These are phyloP conservation scores for Collariella sp. DNA, from an alignment of 495 filamentous ascomycete genomes.

Conservation along the genomic window DNA sequence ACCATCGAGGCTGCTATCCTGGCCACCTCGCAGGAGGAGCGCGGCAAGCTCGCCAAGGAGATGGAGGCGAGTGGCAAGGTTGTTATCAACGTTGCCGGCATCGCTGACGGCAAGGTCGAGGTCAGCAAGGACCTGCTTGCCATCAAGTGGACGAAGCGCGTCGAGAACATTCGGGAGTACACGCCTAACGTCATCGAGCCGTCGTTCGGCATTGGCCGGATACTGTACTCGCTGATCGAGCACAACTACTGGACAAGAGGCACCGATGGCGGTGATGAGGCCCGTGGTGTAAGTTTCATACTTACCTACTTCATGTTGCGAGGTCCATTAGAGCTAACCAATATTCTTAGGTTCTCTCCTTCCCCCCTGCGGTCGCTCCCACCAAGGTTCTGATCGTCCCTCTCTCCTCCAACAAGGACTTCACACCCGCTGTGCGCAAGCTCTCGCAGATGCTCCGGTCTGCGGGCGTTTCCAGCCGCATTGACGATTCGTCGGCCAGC, in stretches of 20 bases:
- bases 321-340: constrained; percentile 13
- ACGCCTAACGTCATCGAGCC: constrained; percentile 81
- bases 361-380: constrained; percentile 63
- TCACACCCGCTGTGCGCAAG: constrained; percentile 47
- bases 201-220: constrained; percentile 76
- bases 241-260: constrained; percentile 69
- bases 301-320: background rate
- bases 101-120: constrained; percentile 49
- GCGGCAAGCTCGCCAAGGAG: constrained; percentile 59
- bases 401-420: constrained; percentile 53
- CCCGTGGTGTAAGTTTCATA: constrained; percentile 50
- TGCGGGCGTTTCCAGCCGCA: constrained; percentile 52
- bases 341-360: constrained; percentile 53
- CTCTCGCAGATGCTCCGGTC: constrained; percentile 53
- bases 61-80: constrained; percentile 59
- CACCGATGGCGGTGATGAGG: constrained; percentile 57
- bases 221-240: constrained; percentile 69
- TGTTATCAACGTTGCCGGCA: constrained; percentile 52
- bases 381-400: constrained; percentile 72
- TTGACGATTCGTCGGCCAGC: constrained; percentile 59
- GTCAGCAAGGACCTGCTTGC: constrained; percentile 60
- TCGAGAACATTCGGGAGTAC: constrained; percentile 65
- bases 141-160: constrained; percentile 60
- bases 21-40: constrained; percentile 57
- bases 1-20: constrained; percentile 61